Base-by-base conservation (phyloP, 352 stramenopile genomes). In the Pythium vanterpoolii region DNA sequence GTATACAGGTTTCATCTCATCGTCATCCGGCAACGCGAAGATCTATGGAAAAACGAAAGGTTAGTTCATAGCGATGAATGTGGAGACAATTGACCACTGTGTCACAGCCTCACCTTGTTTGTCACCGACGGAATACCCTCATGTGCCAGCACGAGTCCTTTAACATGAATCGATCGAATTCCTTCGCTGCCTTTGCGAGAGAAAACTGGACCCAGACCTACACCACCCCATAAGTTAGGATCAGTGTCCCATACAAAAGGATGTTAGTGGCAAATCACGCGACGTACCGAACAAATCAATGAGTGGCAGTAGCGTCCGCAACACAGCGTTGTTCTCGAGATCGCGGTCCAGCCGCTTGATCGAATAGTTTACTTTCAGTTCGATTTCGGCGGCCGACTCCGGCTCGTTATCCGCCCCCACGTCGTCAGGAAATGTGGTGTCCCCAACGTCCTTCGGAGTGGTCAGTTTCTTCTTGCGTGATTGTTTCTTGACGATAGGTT, bases 151-250 rank as follows among this genome's bases (percentile, higher is more conserved):
- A 90, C 62, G 0, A 84, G 58, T 9, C 66, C 64, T 33, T 86
- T 82, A 16, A 86, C 69, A 39, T 79, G 76, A 18, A 83, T 60
- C 28, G 68, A 50, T 21, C 72, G 67, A 38, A 87, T 26, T 3
- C 71, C 56, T 58, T 68, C 48, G 36, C 80, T 66, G 39, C 75
- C 56, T 21, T 87, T 86, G 7, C 75, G 72, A 2, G 74, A 80
- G 33, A 89, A 86, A n/a, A 87, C 60, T 3, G 66, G 49, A 5
- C 73, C 60, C 51, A 82, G 31, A n/a, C 74, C 76, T 85, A 42
- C 21, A 14, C n/a, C n/a, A n/a, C n/a, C n/a, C n/a, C n/a, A n/a
- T n/a, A n/a, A n/a, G n/a, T n/a, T n/a, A n/a, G n/a, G n/a, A n/a
- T n/a, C n/a, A n/a, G n/a, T n/a, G n/a, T n/a, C n/a, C n/a, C n/a